Evolutionary conservation across 164 flowering plant genomes (phyloP), one percentile per base, ranked within the genome.

Genomic region (Echeveria elegans): DNA sequence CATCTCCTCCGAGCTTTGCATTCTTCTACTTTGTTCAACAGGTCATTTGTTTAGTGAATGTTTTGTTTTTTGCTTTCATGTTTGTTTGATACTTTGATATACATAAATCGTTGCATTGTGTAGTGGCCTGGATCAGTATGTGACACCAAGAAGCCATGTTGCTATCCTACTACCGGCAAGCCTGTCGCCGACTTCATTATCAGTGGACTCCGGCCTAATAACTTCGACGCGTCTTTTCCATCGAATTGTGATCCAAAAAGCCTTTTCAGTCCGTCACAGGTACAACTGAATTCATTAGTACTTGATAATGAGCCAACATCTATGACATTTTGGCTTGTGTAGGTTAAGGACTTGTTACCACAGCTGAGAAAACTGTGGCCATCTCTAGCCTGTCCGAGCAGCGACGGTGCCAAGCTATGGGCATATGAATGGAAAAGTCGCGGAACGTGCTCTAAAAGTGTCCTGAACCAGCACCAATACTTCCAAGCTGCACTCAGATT

Each of bases 11-110:
- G 37, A 26, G 64, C 41, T 62, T 19, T 37, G 65, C 65, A 5
- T 62, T 62, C 65, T 62, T 31, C 41, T 62, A 62, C 65, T 37
- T 62, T 62, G 65, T 62, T 16, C 65, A 62, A 19, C 30, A 58
- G 62, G 62, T 30, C 10, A n/a, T n/a, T n/a, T 16, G 62, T 8
- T 38, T 5, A 36, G 41, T 14, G 8, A 4, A 38, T 8, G 12
- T 38, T 24, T 6, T 16, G 2, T 9, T 2, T 10, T 7, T 10
- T n/a, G n/a, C 1, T 30, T 26, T 7, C 21, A 1, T 61, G 28
- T 28, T 26, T 1, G 0, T 5, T 0, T n/a, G n/a, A n/a, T n/a
- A n/a, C n/a, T n/a, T n/a, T n/a, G n/a, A n/a, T n/a, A n/a, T n/a
- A n/a, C n/a, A n/a, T n/a, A n/a, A n/a, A n/a, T n/a, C n/a, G n/a